Conservation (phyloP, 805 yeast species). For the Candida tibetensis region DNA sequence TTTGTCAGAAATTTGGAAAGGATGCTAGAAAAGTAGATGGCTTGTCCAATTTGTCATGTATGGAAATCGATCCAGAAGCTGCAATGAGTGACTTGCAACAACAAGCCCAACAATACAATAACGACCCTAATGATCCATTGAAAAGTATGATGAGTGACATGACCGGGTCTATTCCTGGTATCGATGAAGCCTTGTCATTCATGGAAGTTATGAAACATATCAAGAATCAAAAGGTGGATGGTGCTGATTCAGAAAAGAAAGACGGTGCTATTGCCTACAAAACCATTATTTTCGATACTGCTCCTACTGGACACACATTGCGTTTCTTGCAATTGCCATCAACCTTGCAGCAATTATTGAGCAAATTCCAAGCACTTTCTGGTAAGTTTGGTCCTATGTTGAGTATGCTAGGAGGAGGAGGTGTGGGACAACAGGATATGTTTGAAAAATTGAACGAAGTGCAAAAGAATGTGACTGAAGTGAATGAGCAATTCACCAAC, state of each 20-base stretch:
- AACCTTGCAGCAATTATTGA: slow-evolving; percentile 81
- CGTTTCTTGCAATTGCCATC: slow-evolving; percentile 94
- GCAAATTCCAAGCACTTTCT: slow-evolving; percentile 82
- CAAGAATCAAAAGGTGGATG: slow-evolving; percentile 58
- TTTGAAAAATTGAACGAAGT: slow-evolving; percentile 76
- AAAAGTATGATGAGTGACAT: slow-evolving; percentile 79
- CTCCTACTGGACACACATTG: slow-evolving; percentile 98
- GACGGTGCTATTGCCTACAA: slow-evolving; percentile 47
- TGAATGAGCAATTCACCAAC: slow-evolving; percentile 90
- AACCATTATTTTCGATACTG: slow-evolving; percentile 96
- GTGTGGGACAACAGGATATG: slow-evolving; percentile 73
- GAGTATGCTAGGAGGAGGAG: slow-evolving; percentile 71
- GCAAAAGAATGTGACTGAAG: slow-evolving; percentile 78
- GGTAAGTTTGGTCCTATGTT: slow-evolving; percentile 90
- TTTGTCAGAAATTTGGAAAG: slow-evolving; percentile 96
- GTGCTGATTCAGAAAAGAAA: slow-evolving; percentile 22
- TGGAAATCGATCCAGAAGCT: slow-evolving; percentile 98
- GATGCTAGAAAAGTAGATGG: slow-evolving; percentile 95
- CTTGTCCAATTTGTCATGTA: slow-evolving; percentile 81
- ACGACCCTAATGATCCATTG: slow-evolving; percentile 62
- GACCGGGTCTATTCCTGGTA: slow-evolving; percentile 95
- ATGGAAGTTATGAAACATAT: slow-evolving; percentile 98
- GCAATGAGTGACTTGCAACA: slow-evolving; percentile 79
- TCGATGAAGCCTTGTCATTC: slow-evolving; percentile 95
- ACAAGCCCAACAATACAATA: slow-evolving; percentile 55